Evolutionary conservation across 139 green algal species (phyloP).

Genomic region (Micromonas pusilla): DNA sequence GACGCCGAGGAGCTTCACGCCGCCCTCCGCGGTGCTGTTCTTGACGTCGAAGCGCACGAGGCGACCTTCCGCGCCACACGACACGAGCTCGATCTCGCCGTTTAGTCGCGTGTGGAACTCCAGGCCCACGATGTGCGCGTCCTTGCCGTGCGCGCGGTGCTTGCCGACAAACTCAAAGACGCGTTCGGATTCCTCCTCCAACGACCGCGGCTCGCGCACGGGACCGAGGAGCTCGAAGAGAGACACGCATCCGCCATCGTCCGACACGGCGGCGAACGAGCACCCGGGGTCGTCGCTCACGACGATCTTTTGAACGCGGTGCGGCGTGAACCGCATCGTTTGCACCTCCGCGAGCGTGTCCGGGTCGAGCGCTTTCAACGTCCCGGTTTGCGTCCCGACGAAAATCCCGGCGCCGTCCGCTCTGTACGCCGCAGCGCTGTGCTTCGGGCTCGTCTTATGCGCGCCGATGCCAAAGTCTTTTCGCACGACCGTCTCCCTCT

Average conservation of each 20-base stretch:
- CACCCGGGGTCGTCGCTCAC: constrained; percentile 29
- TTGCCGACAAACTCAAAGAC: constrained; percentile 57
- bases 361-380: constrained; percentile 27
- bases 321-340: constrained; percentile 17
- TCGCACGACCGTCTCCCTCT: background rate
- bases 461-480: background rate
- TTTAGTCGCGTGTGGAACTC: constrained; percentile 28
- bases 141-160: constrained; percentile 48
- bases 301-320: constrained; percentile 32
- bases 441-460: background rate
- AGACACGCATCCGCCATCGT: constrained; percentile 37
- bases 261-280: constrained; percentile 47
- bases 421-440: background rate
- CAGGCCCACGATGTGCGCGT: background rate
- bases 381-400: constrained; percentile 14
- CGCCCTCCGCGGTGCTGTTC: constrained; percentile 28
- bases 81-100: constrained; percentile 57
- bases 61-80: constrained; percentile 50
- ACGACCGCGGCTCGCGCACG: background rate
- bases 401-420: constrained; percentile 5
- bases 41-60: constrained; percentile 61
- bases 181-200: constrained; percentile 11
- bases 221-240: constrained; percentile 31
- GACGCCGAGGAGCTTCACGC: constrained; percentile 32
- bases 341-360: constrained; percentile 23